Conservation (phyloP, 768 basidiomycete genomes). For the Termitomyces sp. region DNA sequence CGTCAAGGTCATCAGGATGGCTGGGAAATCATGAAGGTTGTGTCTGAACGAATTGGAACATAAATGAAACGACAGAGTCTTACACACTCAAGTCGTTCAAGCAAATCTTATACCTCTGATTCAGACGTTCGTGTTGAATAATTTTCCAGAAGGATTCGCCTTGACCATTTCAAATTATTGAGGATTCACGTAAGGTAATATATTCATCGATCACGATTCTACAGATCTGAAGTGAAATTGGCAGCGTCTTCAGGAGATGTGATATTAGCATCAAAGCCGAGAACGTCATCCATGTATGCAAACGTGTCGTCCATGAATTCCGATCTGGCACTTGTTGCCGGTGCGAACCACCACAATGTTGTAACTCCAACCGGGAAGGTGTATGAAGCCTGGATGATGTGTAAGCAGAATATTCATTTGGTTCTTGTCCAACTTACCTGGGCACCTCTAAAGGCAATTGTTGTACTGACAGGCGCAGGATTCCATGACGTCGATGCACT, state of each 20-base stretch:
- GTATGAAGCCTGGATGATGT: slow-evolving; percentile 45
- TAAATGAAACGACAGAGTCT: neutral
- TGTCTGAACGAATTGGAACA: neutral
- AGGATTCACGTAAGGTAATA: too few species aligned
- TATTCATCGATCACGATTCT: neutral
- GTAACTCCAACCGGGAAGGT: slow-evolving; percentile 77
- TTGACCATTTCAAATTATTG: too few species aligned
- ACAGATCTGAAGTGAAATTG: neutral
- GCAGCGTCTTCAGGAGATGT: neutral
- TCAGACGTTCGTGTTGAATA: neutral
- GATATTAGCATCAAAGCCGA: slow-evolving; percentile 9
- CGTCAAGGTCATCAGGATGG: neutral
- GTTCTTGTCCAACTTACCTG: slow-evolving; percentile 37
- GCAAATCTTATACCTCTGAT: neutral
- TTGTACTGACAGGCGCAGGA: slow-evolving; percentile 46
- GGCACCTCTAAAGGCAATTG: slow-evolving; percentile 59
- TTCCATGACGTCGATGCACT: slow-evolving; percentile 44
- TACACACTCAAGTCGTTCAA: neutral
- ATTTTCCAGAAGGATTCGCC: too few species aligned
- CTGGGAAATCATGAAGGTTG: neutral
- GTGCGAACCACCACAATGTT: slow-evolving; percentile 46
- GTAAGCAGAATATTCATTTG: too few species aligned
- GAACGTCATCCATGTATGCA: neutral
- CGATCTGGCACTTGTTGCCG: slow-evolving; percentile 3
- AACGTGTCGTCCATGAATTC: neutral